Evolutionary conservation across 352 stramenopile species (phyloP), one percentile per base, ranked within the genome.

Genomic region (Globisporangium canariense): DNA sequence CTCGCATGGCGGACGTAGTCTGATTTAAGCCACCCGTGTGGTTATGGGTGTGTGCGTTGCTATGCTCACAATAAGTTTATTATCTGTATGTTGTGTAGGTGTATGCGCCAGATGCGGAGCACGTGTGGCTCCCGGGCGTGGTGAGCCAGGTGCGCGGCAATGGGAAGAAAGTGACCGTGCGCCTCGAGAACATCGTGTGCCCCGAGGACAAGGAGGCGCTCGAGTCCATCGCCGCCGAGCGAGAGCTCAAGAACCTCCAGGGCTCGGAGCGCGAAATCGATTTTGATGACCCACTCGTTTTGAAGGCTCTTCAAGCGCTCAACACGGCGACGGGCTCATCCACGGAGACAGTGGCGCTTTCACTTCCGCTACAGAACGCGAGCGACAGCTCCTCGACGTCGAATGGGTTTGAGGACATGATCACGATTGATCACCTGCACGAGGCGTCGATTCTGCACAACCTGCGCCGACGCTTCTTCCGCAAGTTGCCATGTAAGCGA

Each of bases 371-470:
- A 34, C 84, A 93, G 68, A 95, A 92, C 67, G 71, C 76, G 57
- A 78, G 65, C 38, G 79, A 91, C 55, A 70, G 61, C 61, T 67
- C 57, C 6, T 47, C 65, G 13, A 68, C 68, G 36, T 65, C 73
- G 0, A 80, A 75, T 36, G 86, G 86, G 2, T 93, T 89, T 62
- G 86, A 94, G 41, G 87, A 96, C 66, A 94, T 96, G 87, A 93
- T 96, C 69, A 85, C 84, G 36, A 88, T 96, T 51, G 83, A 93
- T 52, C 84, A 94, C 66, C 70, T 96, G 64, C 86, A 94, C 61
- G 87, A 96, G 58, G 86, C 86, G 22, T 89, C 86, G 32, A 96
- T 96, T 58, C 73, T 96, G 50, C 88, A 95, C 68, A 96, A 96
- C 67, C 67, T 96, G 25, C 69, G 83, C 11, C 74, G 73, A 3